Evolutionary conservation across 805 yeast genomes (phyloP), one percentile per base, ranked within the genome.

Genomic region (Blastobotrys americana): DNA sequence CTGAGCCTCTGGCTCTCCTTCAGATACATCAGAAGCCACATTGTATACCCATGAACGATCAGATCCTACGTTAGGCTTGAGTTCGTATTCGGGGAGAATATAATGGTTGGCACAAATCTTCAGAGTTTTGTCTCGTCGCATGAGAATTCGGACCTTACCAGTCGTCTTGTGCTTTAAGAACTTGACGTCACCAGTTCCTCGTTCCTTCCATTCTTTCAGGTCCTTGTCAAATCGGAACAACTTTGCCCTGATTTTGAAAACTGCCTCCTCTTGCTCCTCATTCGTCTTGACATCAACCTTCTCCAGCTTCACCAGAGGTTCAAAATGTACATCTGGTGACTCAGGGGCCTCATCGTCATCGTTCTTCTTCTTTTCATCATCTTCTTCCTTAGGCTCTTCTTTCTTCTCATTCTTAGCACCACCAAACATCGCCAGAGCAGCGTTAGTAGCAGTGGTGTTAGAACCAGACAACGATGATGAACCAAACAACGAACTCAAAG

Each of bases 81-180:
- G 78, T 55, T 69, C 77, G 69, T 84, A 86, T 56, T 84, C 95
- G 50, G 90, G 80, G 6, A 54, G 51, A 34, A 64, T 78, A 69
- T 79, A 79, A 70, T 93, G 98, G 74, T 93, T 93, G 58, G 98
- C 98, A 69, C 98, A 93, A 61, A 93, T 83, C 76, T 93, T 93
- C 64, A 93, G 77, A 45, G 97, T 93, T 76, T 90, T 90, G 73
- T 93, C 98, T 74, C 98, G 87, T 79, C 98, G 87, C 98, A 93
- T 93, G 63, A 93, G 74, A 55, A 93, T 69, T 73, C 98, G 83
- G 53, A 85, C 86, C 71, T 87, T 89, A 47, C 77, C 76, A 47
- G 86, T 72, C 50, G 70, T 70, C 68, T 87, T 88, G 73, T 90
- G 96, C 72, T 90, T 75, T 65, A 93, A 78, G 69, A 93, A 86